These are phyloP conservation scores for Collariella sp. DNA, from an alignment of 495 filamentous ascomycete genomes.

Conservation along the genomic window DNA sequence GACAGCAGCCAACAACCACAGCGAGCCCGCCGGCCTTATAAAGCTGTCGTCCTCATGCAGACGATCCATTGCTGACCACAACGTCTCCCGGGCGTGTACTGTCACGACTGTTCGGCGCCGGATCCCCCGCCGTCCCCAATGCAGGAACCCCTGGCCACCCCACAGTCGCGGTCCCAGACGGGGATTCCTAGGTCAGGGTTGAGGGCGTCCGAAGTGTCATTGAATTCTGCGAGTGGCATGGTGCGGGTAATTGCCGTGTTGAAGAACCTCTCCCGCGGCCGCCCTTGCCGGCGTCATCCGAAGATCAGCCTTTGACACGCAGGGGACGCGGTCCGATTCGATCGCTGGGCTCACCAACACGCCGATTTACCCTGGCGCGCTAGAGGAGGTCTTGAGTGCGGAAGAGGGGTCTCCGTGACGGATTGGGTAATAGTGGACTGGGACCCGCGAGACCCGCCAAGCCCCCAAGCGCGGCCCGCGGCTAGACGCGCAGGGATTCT, in stretches of 20 bases:
- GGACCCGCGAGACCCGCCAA: no score
- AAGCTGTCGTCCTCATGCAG: background rate
- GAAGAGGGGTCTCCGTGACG: background rate
- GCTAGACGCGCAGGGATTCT: no score
- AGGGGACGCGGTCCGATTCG: background rate
- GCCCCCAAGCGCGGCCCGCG: background rate
- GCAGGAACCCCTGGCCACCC: background rate
- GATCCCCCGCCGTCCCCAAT: background rate
- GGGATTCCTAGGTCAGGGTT: background rate
- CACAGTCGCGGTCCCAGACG: background rate
- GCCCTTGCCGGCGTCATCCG: background rate
- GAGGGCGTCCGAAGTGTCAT: background rate
- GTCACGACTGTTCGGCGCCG: background rate
- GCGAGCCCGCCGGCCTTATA: background rate
- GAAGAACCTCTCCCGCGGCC: no score
- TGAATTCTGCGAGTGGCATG: background rate
- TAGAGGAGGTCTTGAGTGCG: background rate
- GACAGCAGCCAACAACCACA: background rate
- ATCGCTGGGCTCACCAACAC: background rate
- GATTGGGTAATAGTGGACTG: background rate
- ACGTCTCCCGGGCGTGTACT: background rate
- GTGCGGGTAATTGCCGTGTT: no score
- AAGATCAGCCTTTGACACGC: background rate
- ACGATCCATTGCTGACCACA: background rate
- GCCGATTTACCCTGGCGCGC: conserved; percentile 5